A percentile compares a stretch with the other conserved stretches of the same genome.
Evolutionary conservation across 768 basidiomycete genomes (phyloP).

Genomic region (Roridomyces roridus): DNA sequence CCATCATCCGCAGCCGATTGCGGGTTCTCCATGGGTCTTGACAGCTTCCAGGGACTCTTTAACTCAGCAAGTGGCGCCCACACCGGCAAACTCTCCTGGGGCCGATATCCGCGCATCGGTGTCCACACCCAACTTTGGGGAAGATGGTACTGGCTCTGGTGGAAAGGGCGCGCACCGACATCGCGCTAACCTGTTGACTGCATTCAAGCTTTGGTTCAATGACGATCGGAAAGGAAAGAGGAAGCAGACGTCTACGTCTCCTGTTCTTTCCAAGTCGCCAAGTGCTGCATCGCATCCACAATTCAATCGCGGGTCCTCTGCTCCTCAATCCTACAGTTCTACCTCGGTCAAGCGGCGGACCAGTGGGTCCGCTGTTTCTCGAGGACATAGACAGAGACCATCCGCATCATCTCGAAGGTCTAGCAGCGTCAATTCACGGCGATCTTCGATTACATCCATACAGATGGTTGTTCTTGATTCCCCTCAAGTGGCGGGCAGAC

Average conservation of each 20-base stretch:
- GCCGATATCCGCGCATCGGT: slow-evolving; percentile 54
- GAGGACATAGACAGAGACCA: slow-evolving; percentile 67
- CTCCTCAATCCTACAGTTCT: slow-evolving; percentile 28
- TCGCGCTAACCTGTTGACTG: slow-evolving; percentile 80
- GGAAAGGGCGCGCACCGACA: slow-evolving; percentile 52
- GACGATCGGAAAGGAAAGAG: slow-evolving; percentile 91
- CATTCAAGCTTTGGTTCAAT: slow-evolving; percentile 92
- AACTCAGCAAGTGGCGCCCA: slow-evolving; percentile 43
- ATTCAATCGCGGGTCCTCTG: slow-evolving; percentile 7
- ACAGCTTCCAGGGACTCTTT: slow-evolving; percentile 51
- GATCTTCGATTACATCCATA: slow-evolving; percentile 60
- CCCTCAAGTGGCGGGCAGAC: slow-evolving; percentile 65
- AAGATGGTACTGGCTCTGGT: slow-evolving; percentile 13
- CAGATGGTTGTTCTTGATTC: slow-evolving; percentile 65
- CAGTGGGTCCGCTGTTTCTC: slow-evolving; percentile 41
- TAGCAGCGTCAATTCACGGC: slow-evolving; percentile 88
- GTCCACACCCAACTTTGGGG: slow-evolving; percentile 49
- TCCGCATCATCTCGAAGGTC: slow-evolving; percentile 86
- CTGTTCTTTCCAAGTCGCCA: slow-evolving; percentile 30
- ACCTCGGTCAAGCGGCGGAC: slow-evolving; percentile 56
- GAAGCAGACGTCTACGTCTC: slow-evolving; percentile 51
- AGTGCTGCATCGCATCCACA: slow-evolving; percentile 6
- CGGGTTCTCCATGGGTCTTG: slow-evolving; percentile 80
- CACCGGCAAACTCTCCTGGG: slow-evolving; percentile 60
- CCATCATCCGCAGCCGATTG: slow-evolving; percentile 42